Evolutionary conservation across 1,139 yeast species (phyloP).

Genomic region (Yamadazyma diospyri): DNA sequence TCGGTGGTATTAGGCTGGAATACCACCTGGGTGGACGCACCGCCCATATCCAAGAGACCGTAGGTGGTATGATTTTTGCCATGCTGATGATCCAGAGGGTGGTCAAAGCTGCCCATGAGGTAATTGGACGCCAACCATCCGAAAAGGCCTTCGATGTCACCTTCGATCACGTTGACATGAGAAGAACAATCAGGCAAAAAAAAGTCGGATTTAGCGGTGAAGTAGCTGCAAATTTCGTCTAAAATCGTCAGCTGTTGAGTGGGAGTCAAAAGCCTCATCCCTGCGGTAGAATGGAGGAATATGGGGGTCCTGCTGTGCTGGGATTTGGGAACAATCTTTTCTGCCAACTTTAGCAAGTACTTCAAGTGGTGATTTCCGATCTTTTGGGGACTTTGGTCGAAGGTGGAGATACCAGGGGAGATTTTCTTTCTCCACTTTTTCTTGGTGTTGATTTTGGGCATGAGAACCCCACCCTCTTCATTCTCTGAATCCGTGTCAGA

Average conservation of each 20-base stretch:
- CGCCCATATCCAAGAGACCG: slow-evolving; percentile 85
- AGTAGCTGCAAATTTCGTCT: slow-evolving; percentile 51
- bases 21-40: slow-evolving; percentile 82
- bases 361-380: slow-evolving; percentile 61
- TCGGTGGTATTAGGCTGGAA: slow-evolving; percentile 67
- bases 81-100: slow-evolving; percentile 45
- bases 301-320: slow-evolving; percentile 74
- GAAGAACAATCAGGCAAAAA: slow-evolving; percentile 53
- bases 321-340: slow-evolving; percentile 58
- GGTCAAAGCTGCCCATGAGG: slow-evolving; percentile 55
- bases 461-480: slow-evolving; percentile 9
- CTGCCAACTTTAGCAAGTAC: slow-evolving; percentile 52
- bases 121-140: slow-evolving; percentile 82
- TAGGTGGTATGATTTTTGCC: slow-evolving; percentile 57
- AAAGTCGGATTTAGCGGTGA: slow-evolving; percentile 52
- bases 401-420: slow-evolving; percentile 66
- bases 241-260: slow-evolving; percentile 51
- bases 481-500: slow-evolving; percentile 13
- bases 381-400: slow-evolving; percentile 45
- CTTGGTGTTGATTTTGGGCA: slow-evolving; percentile 44
- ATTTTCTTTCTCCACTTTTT: slow-evolving; percentile 58
- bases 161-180: slow-evolving; percentile 69
- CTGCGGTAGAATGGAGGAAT: slow-evolving; percentile 78
- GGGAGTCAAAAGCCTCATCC: slow-evolving; percentile 65
- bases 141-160: slow-evolving; percentile 75